A percentile compares a stretch with the other conserved stretches of the same genome.
These are phyloP conservation scores for Pseudocercospora fuligena DNA, from an alignment of 2,329 filamentous ascomycete species.

Conservation along the genomic window DNA sequence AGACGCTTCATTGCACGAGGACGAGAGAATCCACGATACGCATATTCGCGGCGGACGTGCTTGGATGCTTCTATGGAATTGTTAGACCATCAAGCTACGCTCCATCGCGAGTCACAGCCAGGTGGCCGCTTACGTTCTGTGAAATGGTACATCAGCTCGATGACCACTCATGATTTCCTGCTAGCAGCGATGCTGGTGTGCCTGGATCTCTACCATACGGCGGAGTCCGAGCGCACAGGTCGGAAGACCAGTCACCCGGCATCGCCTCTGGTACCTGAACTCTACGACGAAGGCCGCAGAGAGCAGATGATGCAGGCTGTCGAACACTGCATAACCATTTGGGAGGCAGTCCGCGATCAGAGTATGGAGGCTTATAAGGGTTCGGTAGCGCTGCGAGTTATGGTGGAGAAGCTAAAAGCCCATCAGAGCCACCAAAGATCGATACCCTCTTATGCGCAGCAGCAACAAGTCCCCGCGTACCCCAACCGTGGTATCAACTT, in stretches of 20 bases:
- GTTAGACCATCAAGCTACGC: conserved; percentile 74
- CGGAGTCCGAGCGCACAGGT: conserved; percentile 47
- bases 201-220: conserved; percentile 78
- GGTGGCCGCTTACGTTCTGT: conserved; percentile 73
- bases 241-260: conserved; percentile 34
- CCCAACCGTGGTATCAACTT: conserved; percentile 26
- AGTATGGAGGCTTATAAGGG: conserved; percentile 93
- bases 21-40: conserved; percentile 77
- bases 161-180: conserved; percentile 83
- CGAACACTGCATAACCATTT: conserved; percentile 75
- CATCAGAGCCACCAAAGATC: conserved; percentile 40
- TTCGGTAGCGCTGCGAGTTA: conserved; percentile 76
- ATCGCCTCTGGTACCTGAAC: conserved; percentile 41
- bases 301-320: conserved; percentile 77
- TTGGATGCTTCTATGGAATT: conserved; percentile 86
- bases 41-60: conserved; percentile 80
- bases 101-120: conserved; percentile 75
- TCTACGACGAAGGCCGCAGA: conserved; percentile 55
- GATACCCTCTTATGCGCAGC: conserved; percentile 20
- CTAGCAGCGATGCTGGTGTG: conserved; percentile 83
- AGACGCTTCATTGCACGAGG: conserved; percentile 82
- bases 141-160: conserved; percentile 77
- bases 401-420: conserved; percentile 76
- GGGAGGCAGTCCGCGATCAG: conserved; percentile 75
- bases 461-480: conserved; percentile 9